Conservation (phyloP, 768 basidiomycete species). For the Lactarius akahatsu region DNA sequence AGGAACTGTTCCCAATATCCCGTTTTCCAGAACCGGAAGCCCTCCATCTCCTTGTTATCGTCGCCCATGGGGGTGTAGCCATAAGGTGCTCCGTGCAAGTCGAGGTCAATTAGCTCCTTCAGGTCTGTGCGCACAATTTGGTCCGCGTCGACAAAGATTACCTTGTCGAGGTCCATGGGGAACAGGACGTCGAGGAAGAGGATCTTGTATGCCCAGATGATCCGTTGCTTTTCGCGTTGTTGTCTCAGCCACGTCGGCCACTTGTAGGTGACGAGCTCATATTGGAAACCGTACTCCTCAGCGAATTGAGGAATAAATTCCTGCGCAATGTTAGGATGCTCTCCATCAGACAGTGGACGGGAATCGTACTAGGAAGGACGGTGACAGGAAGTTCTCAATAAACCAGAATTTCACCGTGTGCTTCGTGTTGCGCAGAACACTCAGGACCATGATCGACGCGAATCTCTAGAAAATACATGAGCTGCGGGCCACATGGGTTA, state of each 20-base stretch:
- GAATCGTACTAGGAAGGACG: conserved; percentile 79
- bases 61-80: conserved; percentile 98
- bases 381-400: conserved; percentile 98
- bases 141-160: conserved; percentile 98
- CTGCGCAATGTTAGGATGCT: conserved; percentile 40
- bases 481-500: neutral
- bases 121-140: conserved; percentile 97
- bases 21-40: conserved; percentile 98
- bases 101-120: conserved; percentile 89
- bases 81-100: conserved; percentile 91
- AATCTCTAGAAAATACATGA: conserved; percentile 63
- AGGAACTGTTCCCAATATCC: conserved; percentile 94
- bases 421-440: conserved; percentile 93
- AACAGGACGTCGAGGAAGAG: conserved; percentile 98
- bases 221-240: conserved; percentile 96
- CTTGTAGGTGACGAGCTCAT: conserved; percentile 97
- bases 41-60: conserved; percentile 92
- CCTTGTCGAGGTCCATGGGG: conserved; percentile 98
- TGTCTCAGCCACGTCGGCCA: conserved; percentile 98
- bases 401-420: conserved; percentile 99
- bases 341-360: neutral
- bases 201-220: conserved; percentile 99
- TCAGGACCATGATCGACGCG: conserved; percentile 96
- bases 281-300: conserved; percentile 88
- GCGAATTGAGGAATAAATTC: conserved; percentile 95